Conservation (phyloP, 805 yeast genomes). For the Candida ipomoeae region DNA sequence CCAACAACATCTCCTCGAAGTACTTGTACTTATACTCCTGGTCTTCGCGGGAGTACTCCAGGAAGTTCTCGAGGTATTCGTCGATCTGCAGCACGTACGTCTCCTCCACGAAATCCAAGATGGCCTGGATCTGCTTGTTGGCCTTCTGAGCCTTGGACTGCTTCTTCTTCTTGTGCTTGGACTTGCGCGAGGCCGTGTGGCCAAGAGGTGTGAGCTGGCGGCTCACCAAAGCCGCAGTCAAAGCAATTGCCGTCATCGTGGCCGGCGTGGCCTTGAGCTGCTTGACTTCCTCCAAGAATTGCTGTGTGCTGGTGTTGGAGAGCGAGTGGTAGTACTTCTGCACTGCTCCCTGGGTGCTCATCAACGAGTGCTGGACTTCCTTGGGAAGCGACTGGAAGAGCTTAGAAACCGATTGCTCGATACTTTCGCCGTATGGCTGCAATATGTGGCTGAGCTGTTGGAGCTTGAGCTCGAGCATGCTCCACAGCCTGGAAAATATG, state of each 20-base stretch:
- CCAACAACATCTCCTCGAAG: constrained; percentile 64
- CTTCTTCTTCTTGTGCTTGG: constrained; percentile 33
- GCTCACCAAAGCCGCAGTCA: too few relatives aligned
- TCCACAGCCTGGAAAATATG: constrained; percentile 1
- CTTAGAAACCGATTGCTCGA: not conserved
- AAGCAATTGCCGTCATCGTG: constrained; percentile 23
- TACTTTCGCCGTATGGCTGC: not conserved
- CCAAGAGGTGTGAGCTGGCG: too few relatives aligned
- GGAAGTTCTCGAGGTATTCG: constrained; percentile 12
- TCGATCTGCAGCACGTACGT: constrained; percentile 33
- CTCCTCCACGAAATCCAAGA: constrained; percentile 38
- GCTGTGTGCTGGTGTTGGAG: constrained; percentile 17
- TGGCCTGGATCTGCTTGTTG: constrained; percentile 34
- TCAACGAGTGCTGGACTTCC: constrained; percentile 1
- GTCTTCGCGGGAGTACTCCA: constrained; percentile 14
- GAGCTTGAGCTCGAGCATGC: not conserved
- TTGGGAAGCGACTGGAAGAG: constrained; percentile 4
- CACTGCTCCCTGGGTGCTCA: constrained; percentile 3
- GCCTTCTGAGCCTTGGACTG: constrained; percentile 37
- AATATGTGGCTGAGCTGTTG: not conserved
- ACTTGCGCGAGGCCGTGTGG: constrained; percentile 6
- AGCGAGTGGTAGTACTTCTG: constrained; percentile 13
- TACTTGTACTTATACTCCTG: constrained; percentile 49
- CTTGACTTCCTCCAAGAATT: constrained; percentile 28
- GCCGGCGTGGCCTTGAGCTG: constrained; percentile 29